phyloP scores from a whole-genome alignment of 1,139 yeast genomes.

The Starmera stellimalicola region DNA sequence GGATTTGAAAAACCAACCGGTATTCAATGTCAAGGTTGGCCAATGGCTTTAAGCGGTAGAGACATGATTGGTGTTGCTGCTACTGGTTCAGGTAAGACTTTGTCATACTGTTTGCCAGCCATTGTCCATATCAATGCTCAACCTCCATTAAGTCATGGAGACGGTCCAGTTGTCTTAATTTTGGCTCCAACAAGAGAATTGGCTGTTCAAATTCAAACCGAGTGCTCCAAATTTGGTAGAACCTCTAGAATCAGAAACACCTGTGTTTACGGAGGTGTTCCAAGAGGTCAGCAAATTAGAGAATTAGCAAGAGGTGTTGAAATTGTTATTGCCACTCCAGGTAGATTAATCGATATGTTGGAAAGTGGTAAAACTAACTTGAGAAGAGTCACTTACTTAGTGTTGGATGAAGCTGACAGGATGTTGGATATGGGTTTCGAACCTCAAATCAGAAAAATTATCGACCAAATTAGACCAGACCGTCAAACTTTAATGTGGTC shows the following conservation, averaged over 20 bases:
- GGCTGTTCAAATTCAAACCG: slow-evolving; percentile 95
- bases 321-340: slow-evolving; percentile 95
- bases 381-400: slow-evolving; percentile 93
- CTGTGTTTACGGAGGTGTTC: slow-evolving; percentile 99
- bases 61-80: slow-evolving; percentile 99
- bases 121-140: slow-evolving; percentile 98
- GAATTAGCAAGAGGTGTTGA: slow-evolving; percentile 93
- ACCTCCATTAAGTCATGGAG: slow-evolving; percentile 85
- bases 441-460: slow-evolving; percentile 91
- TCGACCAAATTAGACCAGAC: slow-evolving; percentile 93
- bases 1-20: slow-evolving; percentile 94
- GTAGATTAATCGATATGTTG: slow-evolving; percentile 96
- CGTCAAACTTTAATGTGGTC: slow-evolving; percentile 99
- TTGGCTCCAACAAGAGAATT: slow-evolving; percentile 98
- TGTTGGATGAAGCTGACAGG: slow-evolving; percentile 93
- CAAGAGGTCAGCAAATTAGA: slow-evolving; percentile 94
- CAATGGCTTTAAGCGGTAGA: slow-evolving; percentile 98
- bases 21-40: slow-evolving; percentile 99
- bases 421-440: slow-evolving; percentile 98
- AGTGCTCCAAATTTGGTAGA: slow-evolving; percentile 89
- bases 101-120: slow-evolving; percentile 92
- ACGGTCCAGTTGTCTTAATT: slow-evolving; percentile 94
- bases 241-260: slow-evolving; percentile 93
- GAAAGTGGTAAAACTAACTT: slow-evolving; percentile 92
- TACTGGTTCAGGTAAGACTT: slow-evolving; percentile 98